Evolutionary conservation across 495 filamentous ascomycete genomes (phyloP), one percentile per base, ranked within the genome.

Genomic region (Penicillium tannophilum): DNA sequence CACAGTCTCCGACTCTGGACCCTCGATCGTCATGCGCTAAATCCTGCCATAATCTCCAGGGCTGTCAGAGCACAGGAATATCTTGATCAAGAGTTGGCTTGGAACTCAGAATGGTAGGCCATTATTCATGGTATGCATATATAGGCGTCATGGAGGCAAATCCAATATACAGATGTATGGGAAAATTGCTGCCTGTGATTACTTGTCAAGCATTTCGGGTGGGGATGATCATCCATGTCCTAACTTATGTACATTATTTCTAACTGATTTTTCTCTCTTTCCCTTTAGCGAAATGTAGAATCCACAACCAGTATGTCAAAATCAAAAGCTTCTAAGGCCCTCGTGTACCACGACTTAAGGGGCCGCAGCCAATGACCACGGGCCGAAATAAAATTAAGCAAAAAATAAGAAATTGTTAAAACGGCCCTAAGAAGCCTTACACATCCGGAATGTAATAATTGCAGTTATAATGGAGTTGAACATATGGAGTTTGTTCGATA

Each of bases 11-110:
- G 39, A 7, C 11, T 39, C 52, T 59, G 55, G 55, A 60, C 52
- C 63, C 53, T 60, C 53, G 60, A 63, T 63, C 63, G 60, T 36
- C 57, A 60, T 44, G 31, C 52, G 49, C 60, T 63, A 60, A 47
- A 39, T 46, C 54, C 46, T 43, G 26, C 31, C 31, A 33, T 9
- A 9, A 33, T 33, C 31, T 33, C 20, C 20, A 23, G 20, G 20
- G 20, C 6, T 24, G 23, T 17, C 53, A 19, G 23, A 16, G 14
- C 52, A 16, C 36, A 44, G 47, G 10, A 11, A 36, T 36, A 36
- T 11, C 33, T 12, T 36, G 33, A 9, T 36, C 33, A 36, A 14
- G 6, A 33, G 31, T 36, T 36, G 33, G 10, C 9, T 36, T 14
- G 33, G 10, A 11, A 36, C 9, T 11, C 10, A 36, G 1, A 36